Conservation (phyloP, 2,329 filamentous ascomycete species). For the Colletotrichum magnum region DNA sequence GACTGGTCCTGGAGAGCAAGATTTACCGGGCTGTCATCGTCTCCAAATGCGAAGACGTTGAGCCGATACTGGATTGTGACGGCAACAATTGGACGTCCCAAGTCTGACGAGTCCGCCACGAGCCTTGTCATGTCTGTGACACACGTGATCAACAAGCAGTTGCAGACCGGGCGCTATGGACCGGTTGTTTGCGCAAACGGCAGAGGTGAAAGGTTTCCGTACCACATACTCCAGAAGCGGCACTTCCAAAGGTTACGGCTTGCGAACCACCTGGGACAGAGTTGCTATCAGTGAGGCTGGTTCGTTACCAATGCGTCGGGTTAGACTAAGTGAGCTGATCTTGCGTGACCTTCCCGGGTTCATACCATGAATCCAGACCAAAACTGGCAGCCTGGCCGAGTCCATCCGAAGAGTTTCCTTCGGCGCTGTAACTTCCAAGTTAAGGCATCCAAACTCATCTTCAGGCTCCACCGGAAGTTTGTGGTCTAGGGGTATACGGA, state of each 20-base stretch:
- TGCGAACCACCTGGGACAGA: slow-evolving; percentile 54
- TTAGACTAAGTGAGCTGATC: too few relatives aligned
- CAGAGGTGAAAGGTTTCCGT: slow-evolving; percentile 27
- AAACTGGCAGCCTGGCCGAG: slow-evolving; percentile 50
- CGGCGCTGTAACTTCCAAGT: slow-evolving; percentile 56
- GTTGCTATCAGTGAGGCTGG: background rate
- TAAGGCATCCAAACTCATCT: slow-evolving; percentile 60
- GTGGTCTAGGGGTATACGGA: slow-evolving; percentile 56
- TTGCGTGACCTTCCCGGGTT: background rate
- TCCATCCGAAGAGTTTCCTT: background rate
- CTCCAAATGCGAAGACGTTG: slow-evolving; percentile 57
- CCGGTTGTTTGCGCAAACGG: background rate
- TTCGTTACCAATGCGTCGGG: too few relatives aligned
- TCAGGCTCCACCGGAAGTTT: slow-evolving; percentile 45
- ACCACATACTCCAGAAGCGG: slow-evolving; percentile 58
- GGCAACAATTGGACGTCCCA: slow-evolving; percentile 42
- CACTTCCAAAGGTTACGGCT: slow-evolving; percentile 58
- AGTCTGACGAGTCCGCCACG: slow-evolving; percentile 51
- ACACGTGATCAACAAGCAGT: background rate
- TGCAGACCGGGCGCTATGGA: background rate
- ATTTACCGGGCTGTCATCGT: slow-evolving; percentile 53
- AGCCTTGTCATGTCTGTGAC: slow-evolving; percentile 50
- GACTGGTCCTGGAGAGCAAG: slow-evolving; percentile 53
- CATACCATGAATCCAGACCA: slow-evolving; percentile 61
- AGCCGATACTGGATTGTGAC: slow-evolving; percentile 45